Conservation (phyloP, 164 flowering plant species). For the Vitis vinifera region DNA sequence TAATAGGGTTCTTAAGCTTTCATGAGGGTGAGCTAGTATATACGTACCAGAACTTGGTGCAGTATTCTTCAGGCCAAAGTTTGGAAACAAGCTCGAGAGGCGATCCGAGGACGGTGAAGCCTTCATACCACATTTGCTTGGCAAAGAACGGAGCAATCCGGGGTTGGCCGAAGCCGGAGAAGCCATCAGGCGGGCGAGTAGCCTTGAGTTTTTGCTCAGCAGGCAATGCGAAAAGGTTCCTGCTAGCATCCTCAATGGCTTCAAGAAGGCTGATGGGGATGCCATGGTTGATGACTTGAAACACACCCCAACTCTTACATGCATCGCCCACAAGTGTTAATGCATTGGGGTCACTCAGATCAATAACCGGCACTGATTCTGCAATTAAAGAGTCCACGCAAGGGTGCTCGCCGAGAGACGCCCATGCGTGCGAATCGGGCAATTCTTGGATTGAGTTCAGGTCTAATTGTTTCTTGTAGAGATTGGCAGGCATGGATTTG, state of each 20-base stretch:
- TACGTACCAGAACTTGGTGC: constrained; percentile 34
- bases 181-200: constrained; percentile 22
- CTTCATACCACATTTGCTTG: constrained; percentile 51
- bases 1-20: too few species aligned
- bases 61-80: constrained; percentile 44
- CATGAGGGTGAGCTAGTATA: too few species aligned
- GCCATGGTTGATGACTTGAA: constrained; percentile 42
- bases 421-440: constrained; percentile 33
- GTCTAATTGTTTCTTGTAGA: constrained; percentile 15
- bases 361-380: constrained; percentile 28
- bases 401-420: neutral
- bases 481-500: constrained; percentile 1
- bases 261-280: constrained; percentile 20
- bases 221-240: constrained; percentile 32
- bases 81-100: constrained; percentile 30
- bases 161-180: constrained; percentile 35
- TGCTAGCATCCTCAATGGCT: constrained; percentile 11
- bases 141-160: constrained; percentile 33
- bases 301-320: constrained; percentile 38
- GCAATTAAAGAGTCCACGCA: neutral
- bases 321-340: constrained; percentile 25
- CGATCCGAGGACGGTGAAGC: constrained; percentile 42
- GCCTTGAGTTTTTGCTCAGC: constrained; percentile 25
- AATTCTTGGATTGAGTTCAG: constrained; percentile 11
- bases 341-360: constrained; percentile 26